Conservation (phyloP, 768 basidiomycete species). For the Trametes villosa region DNA sequence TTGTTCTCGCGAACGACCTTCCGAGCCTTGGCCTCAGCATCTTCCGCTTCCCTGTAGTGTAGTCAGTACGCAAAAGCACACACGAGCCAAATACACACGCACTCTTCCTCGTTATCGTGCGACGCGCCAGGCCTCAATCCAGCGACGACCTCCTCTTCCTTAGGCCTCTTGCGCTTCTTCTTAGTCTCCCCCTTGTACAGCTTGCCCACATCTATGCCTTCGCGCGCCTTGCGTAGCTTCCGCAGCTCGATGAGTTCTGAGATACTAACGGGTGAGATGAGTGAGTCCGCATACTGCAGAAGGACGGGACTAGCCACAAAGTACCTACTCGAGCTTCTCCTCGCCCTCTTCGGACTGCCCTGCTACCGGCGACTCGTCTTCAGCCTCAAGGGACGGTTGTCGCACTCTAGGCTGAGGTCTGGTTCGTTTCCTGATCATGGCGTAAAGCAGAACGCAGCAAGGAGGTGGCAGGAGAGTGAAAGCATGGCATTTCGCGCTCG, state of each 20-base stretch:
- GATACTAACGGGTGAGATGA: constrained; percentile 48
- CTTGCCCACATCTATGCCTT: constrained; percentile 86
- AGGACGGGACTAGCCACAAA: background rate
- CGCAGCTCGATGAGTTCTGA: constrained; percentile 86
- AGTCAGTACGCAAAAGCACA: background rate
- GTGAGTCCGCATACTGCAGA: constrained; percentile 11
- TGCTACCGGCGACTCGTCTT: constrained; percentile 35
- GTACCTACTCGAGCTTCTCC: constrained; percentile 30
- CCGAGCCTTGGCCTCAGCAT: constrained; percentile 71
- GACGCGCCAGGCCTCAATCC: constrained; percentile 59
- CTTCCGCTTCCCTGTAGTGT: constrained; percentile 56
- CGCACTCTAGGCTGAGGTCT: constrained; percentile 66
- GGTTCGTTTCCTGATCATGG: constrained; percentile 75
- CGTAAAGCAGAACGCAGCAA: no score
- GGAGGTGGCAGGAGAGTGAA: no score
- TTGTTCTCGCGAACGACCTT: constrained; percentile 83
- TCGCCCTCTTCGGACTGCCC: constrained; percentile 34
- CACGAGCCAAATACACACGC: background rate
- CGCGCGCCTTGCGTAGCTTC: constrained; percentile 69
- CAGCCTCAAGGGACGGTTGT: constrained; percentile 48
- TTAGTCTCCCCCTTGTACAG: constrained; percentile 83
- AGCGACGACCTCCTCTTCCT: constrained; percentile 49
- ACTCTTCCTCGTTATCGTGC: constrained; percentile 65
- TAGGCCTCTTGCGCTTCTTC: constrained; percentile 64
- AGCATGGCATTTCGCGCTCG: no score